Conservation (phyloP, 176 grass and related monocot genomes). For the Hordeum marinum region DNA sequence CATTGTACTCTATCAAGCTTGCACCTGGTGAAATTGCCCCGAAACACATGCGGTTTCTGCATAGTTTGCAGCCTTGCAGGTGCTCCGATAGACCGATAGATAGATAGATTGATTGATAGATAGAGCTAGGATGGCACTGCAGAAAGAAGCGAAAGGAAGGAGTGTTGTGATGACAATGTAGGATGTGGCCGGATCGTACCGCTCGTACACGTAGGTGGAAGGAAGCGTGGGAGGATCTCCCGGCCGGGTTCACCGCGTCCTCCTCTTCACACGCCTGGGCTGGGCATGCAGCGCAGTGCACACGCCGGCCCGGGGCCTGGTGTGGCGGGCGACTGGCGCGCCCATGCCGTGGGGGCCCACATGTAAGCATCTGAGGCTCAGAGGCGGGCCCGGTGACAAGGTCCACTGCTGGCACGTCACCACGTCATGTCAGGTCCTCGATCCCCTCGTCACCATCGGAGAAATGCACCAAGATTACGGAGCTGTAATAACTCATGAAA, state of each 20-base stretch:
- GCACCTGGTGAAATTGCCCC: background rate
- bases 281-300: background rate
- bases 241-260: background rate
- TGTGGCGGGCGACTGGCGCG: background rate
- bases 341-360: constrained; percentile 11
- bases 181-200: background rate
- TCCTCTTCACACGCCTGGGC: too few species aligned
- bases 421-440: background rate
- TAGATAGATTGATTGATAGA: too few species aligned
- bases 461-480: too few species aligned
- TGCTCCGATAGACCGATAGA: too few species aligned
- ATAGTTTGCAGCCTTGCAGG: background rate
- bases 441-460: background rate
- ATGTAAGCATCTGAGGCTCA: background rate
- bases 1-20: too few species aligned
- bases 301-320: background rate
- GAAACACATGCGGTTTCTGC: background rate
- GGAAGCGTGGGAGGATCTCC: background rate
- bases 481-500: background rate
- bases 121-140: background rate
- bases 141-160: background rate
- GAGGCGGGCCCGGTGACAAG: background rate
- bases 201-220: background rate
- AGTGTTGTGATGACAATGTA: background rate
- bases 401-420: constrained; percentile 1